Base-by-base conservation (phyloP, 768 basidiomycete species). In the Heimioporus sp. region DNA sequence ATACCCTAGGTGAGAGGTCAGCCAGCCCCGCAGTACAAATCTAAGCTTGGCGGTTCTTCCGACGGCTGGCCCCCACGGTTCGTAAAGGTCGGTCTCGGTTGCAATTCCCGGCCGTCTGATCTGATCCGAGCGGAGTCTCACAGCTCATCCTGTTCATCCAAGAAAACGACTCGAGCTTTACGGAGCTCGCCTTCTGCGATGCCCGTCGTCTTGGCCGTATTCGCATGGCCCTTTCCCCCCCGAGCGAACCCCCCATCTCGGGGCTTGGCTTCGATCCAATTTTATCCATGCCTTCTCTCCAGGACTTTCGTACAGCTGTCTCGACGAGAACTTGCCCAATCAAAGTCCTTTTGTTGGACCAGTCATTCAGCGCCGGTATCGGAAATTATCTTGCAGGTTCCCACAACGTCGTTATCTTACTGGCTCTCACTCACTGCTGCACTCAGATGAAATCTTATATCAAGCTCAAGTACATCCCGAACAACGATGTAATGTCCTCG, bases 301-400 rank as follows among this genome's bases (percentile, higher is more conserved):
- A 72, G 8, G 73, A 78, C 32, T 89, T 88, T 65, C 65, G 69
- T 42, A 48, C 62, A 0, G 55, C 73, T 16, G 73, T 87, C 28
- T 64, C 65, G 20, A 85, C 78, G 57, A 77, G 85, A 48, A 69
- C 76, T 5, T 85, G 84, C 50, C 82, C 88, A 4, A 76, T 87
- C 50, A 91, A 90, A 61, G 82, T 85, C 1, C 73, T 92, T n/a
- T 73, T 91, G 13, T 75, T 90, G 38, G 83, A 91, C 65, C 88
- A 91, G 64, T 80, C 84, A 0, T 90, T 91, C 71, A 86, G 80
- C 55, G 87, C 88, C 11, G 90, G 90, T 1, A 80, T 92, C 10
- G 86, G 90, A 4, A 92, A 91, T 64, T 91, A 88, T 85, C 80
- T 91, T 17, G 88, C 89, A 59, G 87, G 86, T 82, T 52, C 49